A percentile compares a stretch with the other conserved stretches of the same genome.
phyloP scores from a whole-genome alignment of 768 basidiomycete genomes.

The Hypholoma sublateritium region DNA sequence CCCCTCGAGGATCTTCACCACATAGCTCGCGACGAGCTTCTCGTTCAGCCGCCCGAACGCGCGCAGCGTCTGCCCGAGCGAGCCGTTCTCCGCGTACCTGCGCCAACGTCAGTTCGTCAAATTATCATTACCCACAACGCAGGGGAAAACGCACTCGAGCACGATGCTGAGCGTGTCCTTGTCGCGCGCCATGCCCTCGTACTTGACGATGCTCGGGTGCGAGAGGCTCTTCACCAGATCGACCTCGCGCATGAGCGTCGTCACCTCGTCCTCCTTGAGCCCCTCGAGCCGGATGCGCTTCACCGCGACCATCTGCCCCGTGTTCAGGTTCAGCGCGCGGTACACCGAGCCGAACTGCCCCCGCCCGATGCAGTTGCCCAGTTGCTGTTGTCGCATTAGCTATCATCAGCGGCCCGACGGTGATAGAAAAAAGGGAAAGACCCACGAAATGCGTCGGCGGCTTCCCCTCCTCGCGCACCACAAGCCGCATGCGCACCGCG shows the following conservation, averaged over 20 bases:
- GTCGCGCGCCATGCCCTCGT: slow-evolving; percentile 93
- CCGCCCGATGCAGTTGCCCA: slow-evolving; percentile 95
- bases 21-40: slow-evolving; percentile 86
- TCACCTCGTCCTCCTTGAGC: slow-evolving; percentile 86
- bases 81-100: slow-evolving; percentile 98
- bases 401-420: no score
- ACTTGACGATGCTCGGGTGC: slow-evolving; percentile 96
- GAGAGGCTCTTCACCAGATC: slow-evolving; percentile 87
- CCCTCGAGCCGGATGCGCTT: slow-evolving; percentile 93
- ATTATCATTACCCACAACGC: not conserved
- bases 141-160: slow-evolving; percentile 71
- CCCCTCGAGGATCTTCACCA: slow-evolving; percentile 95
- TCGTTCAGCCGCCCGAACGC: slow-evolving; percentile 95
- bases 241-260: slow-evolving; percentile 91
- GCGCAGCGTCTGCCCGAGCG: slow-evolving; percentile 88
- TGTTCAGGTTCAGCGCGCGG: slow-evolving; percentile 89
- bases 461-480: slow-evolving; percentile 82
- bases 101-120: no score
- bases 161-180: slow-evolving; percentile 88
- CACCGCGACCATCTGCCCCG: slow-evolving; percentile 98
- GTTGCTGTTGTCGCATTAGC: slow-evolving; percentile 69
- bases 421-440: slow-evolving; percentile 17
- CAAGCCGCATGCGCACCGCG: slow-evolving; percentile 63
- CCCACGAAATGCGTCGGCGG: slow-evolving; percentile 80
- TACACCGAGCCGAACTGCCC: slow-evolving; percentile 98